These are phyloP conservation scores for Clonostachys sp. DNA, from an alignment of 2,329 filamentous ascomycete species.

Conservation along the genomic window DNA sequence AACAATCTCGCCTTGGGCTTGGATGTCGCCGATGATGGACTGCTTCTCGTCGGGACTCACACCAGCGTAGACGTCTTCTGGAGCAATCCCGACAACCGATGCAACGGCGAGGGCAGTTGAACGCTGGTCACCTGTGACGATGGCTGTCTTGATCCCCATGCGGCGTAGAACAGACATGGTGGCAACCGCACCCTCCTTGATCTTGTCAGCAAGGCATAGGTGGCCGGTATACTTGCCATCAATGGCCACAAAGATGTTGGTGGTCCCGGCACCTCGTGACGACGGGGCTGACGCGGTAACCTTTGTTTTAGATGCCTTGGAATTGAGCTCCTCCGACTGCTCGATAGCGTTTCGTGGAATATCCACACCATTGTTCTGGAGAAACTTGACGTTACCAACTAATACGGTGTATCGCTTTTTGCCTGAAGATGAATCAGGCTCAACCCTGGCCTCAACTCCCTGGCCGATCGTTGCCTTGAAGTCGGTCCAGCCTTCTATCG, in stretches of 20 bases:
- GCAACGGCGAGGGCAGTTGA: constrained; percentile 83
- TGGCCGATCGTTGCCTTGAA: constrained; percentile 81
- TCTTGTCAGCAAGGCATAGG: constrained; percentile 80
- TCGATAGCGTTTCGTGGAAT: constrained; percentile 61
- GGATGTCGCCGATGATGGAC: constrained; percentile 72
- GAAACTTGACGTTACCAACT: constrained; percentile 76
- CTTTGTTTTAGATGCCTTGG: constrained; percentile 27
- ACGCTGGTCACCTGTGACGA: constrained; percentile 90
- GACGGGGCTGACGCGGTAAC: constrained; percentile 21
- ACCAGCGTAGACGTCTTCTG: constrained; percentile 75
- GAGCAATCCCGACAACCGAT: constrained; percentile 71
- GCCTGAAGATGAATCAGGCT: constrained; percentile 66
- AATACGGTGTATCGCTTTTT: constrained; percentile 72
- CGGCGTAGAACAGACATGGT: constrained; percentile 76
- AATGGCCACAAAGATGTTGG: constrained; percentile 88
- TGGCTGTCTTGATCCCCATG: constrained; percentile 82
- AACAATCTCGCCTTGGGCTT: constrained; percentile 70
- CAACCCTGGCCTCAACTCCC: constrained; percentile 77
- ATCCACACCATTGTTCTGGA: constrained; percentile 64
- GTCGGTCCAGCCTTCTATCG: constrained; percentile 78
- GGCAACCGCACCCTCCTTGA: constrained; percentile 82
- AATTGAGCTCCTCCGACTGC: constrained; percentile 56
- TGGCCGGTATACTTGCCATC: constrained; percentile 76
- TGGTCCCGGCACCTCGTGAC: constrained; percentile 59
- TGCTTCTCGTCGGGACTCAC: constrained; percentile 91